These are phyloP conservation scores for Neopestalotiopsis sp. DNA, from an alignment of 2,329 filamentous ascomycete species.

Conservation along the genomic window DNA sequence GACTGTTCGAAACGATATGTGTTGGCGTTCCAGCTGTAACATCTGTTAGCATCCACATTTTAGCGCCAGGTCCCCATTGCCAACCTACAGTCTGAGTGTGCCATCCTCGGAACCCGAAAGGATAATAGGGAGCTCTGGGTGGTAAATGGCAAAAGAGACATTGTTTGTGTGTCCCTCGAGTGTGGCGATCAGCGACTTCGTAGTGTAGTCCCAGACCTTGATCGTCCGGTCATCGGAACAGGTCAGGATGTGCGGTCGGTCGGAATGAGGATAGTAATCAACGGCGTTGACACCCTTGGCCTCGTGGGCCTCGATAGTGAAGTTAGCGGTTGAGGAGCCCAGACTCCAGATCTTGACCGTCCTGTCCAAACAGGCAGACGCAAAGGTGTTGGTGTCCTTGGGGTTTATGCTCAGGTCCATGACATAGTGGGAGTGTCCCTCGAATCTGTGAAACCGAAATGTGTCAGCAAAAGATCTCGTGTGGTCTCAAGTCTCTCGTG, in stretches of 20 bases:
- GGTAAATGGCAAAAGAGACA: constrained; percentile 97
- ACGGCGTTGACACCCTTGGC: constrained; percentile 98
- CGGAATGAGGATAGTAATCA: constrained; percentile 80
- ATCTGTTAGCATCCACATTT: constrained; percentile 1
- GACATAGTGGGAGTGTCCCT: constrained; percentile 94
- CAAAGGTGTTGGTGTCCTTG: constrained; percentile 92
- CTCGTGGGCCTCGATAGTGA: constrained; percentile 95
- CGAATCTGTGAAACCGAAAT: constrained; percentile 37
- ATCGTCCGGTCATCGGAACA: constrained; percentile 96
- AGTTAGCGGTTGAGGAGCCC: constrained; percentile 91
- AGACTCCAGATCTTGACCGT: constrained; percentile 99
- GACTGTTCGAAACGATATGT: constrained; percentile 97
- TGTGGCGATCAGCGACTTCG: constrained; percentile 94
- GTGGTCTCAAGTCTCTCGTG: background rate
- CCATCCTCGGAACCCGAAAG: constrained; percentile 98
- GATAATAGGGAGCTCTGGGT: constrained; percentile 93
- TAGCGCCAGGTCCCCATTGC: background rate
- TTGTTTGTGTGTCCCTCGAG: constrained; percentile 98
- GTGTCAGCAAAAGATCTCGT: background rate
- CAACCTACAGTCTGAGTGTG: constrained; percentile 77
- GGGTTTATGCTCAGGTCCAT: constrained; percentile 98
- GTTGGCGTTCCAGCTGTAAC: constrained; percentile 81
- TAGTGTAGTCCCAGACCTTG: constrained; percentile 99
- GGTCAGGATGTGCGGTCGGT: constrained; percentile 88
- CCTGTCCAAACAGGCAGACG: constrained; percentile 91